Percentiles rank a stretch among this genome's conserved stretches.
These are phyloP conservation scores for Lophiotrema nucula DNA, from an alignment of 495 filamentous ascomycete species.

Conservation along the genomic window DNA sequence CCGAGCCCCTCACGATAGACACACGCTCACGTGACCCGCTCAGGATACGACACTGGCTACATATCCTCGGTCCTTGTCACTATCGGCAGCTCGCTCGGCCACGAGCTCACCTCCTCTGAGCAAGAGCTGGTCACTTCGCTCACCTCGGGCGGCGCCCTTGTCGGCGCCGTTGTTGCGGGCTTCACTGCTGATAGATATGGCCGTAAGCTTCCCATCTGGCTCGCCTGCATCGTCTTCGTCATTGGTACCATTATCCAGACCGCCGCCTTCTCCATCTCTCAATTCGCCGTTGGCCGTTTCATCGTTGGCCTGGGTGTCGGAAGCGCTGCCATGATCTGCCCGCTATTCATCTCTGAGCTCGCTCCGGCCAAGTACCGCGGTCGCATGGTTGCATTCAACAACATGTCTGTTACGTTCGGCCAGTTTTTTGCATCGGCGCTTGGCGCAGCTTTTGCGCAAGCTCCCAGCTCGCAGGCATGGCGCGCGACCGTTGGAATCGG, in stretches of 20 bases:
- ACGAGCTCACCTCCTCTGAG: conserved; percentile 40
- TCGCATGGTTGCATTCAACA: conserved; percentile 55
- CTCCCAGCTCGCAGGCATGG: conserved; percentile 41
- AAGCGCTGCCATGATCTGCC: conserved; percentile 52
- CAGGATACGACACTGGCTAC: conserved; percentile 52
- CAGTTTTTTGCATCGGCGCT: conserved; percentile 53
- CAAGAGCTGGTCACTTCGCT: conserved; percentile 52
- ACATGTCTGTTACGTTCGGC: conserved; percentile 55
- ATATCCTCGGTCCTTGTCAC: conserved; percentile 51
- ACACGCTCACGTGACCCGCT: background rate
- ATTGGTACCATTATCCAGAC: conserved; percentile 50
- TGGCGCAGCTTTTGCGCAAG: conserved; percentile 52
- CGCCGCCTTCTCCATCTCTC: conserved; percentile 46
- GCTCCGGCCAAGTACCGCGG: conserved; percentile 53
- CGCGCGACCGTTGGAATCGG: conserved; percentile 52
- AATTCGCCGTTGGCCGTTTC: conserved; percentile 52
- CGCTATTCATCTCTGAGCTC: conserved; percentile 49
- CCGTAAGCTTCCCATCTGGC: conserved; percentile 50
- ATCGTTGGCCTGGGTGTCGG: conserved; percentile 56
- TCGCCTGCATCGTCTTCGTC: conserved; percentile 50
- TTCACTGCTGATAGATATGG: conserved; percentile 52
- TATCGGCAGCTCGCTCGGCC: conserved; percentile 40
- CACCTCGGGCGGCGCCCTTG: conserved; percentile 50
- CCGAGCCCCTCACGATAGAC: background rate
- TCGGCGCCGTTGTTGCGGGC: conserved; percentile 52